Base-by-base conservation (phyloP, 768 basidiomycete genomes). In the Leccinum fibrillosum region DNA sequence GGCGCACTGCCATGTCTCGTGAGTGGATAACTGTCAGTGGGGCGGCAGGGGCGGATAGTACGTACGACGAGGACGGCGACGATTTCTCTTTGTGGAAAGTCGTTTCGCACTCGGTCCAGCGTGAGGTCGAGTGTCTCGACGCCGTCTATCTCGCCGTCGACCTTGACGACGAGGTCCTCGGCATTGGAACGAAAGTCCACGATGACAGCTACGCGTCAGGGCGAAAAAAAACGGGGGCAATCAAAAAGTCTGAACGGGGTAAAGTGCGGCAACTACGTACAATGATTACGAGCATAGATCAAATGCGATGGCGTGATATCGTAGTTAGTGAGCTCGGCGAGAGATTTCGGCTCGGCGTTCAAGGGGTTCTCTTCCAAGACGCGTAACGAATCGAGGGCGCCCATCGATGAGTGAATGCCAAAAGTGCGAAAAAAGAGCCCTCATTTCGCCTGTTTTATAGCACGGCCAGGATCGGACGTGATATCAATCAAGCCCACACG, bases 281-380 rank as follows among this genome's bases (percentile, higher is more conserved):
- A 83, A 64, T 90, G 89, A 64, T 90, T 90, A 34, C 89, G 82
- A 58, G 82, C 83, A 64, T 88, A 92, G 10, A 85, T 76, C n/a
- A 86, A 75, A 48, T 80, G 80, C 53, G 81, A 79, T 1, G 88
- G 88, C 0, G 89, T 90, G 56, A 82, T 58, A 6, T 78, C 67
- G 21, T 71, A 58, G 50, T 56, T 65, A 30, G 62, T 45, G 64
- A 85, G 85, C 62, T 85, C 81, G 19, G 84, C 78, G 12, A 90
- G 77, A 17, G 79, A 77, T 2, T 77, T 72, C 1, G 89, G 85
- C 61, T 92, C 89, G 17, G 88, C 88, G 66, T 90, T 90, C 75
- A 83, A 84, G 2, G 88, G 89, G 8, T 79, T 64, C 6, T 75
- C 52, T 32, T 66, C 63, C 28, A 67, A 48, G n/a, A 69, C 57